Conservation (phyloP, 1,139 yeast genomes). For the Pichia sp. region DNA sequence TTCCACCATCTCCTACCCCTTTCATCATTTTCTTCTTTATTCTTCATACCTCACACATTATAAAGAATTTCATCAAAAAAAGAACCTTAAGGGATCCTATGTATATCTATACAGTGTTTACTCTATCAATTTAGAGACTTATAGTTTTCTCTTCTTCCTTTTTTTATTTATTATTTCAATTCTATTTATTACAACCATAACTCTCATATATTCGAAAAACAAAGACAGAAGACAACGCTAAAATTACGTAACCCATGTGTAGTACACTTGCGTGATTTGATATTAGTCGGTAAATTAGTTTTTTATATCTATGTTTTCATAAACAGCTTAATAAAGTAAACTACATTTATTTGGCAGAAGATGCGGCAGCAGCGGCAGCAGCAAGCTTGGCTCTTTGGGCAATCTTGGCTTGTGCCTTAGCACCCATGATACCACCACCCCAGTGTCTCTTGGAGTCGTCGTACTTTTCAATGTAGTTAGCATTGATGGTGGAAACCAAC, state of each 20-base stretch:
- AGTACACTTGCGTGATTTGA: neutral
- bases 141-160: neutral
- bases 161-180: neutral
- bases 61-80: neutral
- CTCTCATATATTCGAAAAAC: too few species aligned
- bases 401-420: slow-evolving; percentile 77
- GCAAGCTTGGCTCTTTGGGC: slow-evolving; percentile 44
- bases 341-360: slow-evolving; percentile 47
- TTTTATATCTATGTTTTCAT: neutral
- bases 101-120: neutral
- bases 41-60: neutral
- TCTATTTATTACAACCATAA: neutral
- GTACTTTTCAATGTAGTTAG: slow-evolving; percentile 88
- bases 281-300: neutral
- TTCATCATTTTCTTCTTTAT: neutral
- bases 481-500: slow-evolving; percentile 84
- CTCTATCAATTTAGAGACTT: neutral
- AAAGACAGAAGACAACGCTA: too few species aligned
- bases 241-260: neutral
- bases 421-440: slow-evolving; percentile 99
- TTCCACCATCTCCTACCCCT: neutral
- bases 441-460: slow-evolving; percentile 96
- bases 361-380: slow-evolving; percentile 36
- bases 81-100: neutral
- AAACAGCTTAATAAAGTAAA: slow-evolving; percentile 1